A percentile compares a stretch with the other conserved stretches of the same genome.
phyloP scores from a whole-genome alignment of 148 eudicot genomes.

The Chenopodium formosanum region DNA sequence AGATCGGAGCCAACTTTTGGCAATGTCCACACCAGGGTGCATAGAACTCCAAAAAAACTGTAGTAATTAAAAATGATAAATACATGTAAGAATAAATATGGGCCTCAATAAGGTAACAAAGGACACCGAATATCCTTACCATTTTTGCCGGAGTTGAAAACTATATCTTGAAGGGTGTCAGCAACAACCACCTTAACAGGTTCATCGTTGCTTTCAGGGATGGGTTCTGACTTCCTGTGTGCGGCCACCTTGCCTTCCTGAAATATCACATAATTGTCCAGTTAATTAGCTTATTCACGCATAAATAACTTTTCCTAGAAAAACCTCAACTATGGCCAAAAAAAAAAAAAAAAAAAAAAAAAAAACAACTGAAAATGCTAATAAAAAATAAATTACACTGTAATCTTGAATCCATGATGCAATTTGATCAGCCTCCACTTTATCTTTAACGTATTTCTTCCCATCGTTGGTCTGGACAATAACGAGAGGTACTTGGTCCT shows the following conservation, averaged over 20 bases:
- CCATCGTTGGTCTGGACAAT: constrained; percentile 74
- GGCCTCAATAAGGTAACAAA: neutral
- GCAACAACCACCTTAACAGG: constrained; percentile 52
- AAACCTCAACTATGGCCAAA: neutral
- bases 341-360: too few relatives aligned
- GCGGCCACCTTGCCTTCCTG: constrained; percentile 43
- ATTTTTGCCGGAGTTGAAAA: constrained; percentile 39
- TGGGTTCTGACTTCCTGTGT: constrained; percentile 40
- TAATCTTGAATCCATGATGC: constrained; percentile 78
- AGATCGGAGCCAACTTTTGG: constrained; percentile 43
- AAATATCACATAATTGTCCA: neutral
- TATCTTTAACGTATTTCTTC: constrained; percentile 70
- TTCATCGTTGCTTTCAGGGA: constrained; percentile 43
- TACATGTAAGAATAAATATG: neutral
- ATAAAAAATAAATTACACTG: constrained; percentile 41
- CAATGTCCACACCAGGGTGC: constrained; percentile 60
- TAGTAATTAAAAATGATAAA: neutral
- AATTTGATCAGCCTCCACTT: constrained; percentile 72
- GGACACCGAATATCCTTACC: constrained; percentile 25
- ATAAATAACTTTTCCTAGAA: neutral
- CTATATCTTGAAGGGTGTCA: constrained; percentile 37
- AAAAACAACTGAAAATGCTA: neutral
- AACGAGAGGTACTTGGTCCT: constrained; percentile 80
- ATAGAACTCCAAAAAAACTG: constrained; percentile 50
- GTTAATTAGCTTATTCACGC: neutral